A percentile compares a stretch with the other conserved stretches of the same genome.
Evolutionary conservation across 2,329 filamentous ascomycete species (phyloP).

Genomic region (Ascocoryne sarcoides): DNA sequence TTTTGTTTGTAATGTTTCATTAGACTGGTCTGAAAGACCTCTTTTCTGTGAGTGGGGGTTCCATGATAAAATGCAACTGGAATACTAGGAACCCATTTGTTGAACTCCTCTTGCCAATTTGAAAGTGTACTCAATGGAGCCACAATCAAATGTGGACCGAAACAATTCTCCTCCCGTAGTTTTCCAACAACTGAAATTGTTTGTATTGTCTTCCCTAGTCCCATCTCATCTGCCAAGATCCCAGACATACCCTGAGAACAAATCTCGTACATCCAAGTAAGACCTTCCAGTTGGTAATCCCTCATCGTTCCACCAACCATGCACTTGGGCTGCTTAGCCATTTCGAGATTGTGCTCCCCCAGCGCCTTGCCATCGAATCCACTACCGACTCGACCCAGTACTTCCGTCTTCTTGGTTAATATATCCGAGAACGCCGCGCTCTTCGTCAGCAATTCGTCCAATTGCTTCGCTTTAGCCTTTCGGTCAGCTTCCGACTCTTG

Average conservation of each 20-base stretch:
- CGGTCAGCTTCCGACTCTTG: conserved; percentile 43
- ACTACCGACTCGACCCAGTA: conserved; percentile 52
- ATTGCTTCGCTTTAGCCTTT: conserved; percentile 48
- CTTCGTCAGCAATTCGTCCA: conserved; percentile 50
- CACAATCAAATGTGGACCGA: conserved; percentile 85
- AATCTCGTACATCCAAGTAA: conserved; percentile 78
- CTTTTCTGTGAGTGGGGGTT: conserved; percentile 64
- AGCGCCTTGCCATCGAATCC: conserved; percentile 50
- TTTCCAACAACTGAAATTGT: conserved; percentile 55
- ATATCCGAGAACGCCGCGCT: conserved; percentile 54
- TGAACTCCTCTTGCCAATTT: conserved; percentile 94
- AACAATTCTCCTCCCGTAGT: conserved; percentile 75
- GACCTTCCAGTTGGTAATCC: conserved; percentile 84
- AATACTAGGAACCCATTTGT: conserved; percentile 80
- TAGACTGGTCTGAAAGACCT: conserved; percentile 65
- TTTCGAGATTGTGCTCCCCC: conserved; percentile 59
- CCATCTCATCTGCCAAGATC: conserved; percentile 54
- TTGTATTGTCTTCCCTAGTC: conserved; percentile 48
- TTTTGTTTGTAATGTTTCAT: conserved; percentile 58
- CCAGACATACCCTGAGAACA: conserved; percentile 57
- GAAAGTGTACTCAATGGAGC: conserved; percentile 85
- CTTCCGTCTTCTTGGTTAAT: conserved; percentile 54
- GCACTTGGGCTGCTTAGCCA: conserved; percentile 77
- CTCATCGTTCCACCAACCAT: conserved; percentile 86
- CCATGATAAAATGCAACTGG: conserved; percentile 90